Percentiles rank a stretch among this genome's conserved stretches.
Evolutionary conservation across 305 asterid species (phyloP).

Genomic region (Petunia hybrid): DNA sequence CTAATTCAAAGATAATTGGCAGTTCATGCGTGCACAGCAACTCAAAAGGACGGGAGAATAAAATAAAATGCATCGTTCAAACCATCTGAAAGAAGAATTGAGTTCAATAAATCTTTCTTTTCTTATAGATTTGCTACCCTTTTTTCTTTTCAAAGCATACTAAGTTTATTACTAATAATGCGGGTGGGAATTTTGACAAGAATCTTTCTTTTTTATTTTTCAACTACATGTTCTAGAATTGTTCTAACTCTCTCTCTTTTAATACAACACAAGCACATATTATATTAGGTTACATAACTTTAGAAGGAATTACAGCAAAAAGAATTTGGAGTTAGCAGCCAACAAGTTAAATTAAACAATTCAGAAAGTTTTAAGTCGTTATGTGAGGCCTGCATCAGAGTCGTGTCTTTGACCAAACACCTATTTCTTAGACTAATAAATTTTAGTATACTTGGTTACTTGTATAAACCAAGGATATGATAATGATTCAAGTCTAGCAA

Average conservation of each 20-base stretch:
- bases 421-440: neutral
- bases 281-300: neutral
- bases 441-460: neutral
- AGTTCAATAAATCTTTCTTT: neutral
- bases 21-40: no score
- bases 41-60: neutral
- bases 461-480: neutral
- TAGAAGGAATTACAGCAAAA: neutral
- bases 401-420: neutral
- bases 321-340: neutral
- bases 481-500: neutral
- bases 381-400: constrained; percentile 5
- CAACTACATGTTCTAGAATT: no score
- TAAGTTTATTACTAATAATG: no score
- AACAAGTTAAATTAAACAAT: neutral
- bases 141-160: no score
- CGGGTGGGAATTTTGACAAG: no score
- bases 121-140: no score
- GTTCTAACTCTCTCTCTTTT: neutral
- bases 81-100: neutral
- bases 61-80: neutral
- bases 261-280: neutral
- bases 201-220: neutral
- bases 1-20: neutral
- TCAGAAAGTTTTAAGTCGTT: neutral